Base-by-base conservation (phyloP, 208 protist species). In the Strigomonas galati region DNA sequence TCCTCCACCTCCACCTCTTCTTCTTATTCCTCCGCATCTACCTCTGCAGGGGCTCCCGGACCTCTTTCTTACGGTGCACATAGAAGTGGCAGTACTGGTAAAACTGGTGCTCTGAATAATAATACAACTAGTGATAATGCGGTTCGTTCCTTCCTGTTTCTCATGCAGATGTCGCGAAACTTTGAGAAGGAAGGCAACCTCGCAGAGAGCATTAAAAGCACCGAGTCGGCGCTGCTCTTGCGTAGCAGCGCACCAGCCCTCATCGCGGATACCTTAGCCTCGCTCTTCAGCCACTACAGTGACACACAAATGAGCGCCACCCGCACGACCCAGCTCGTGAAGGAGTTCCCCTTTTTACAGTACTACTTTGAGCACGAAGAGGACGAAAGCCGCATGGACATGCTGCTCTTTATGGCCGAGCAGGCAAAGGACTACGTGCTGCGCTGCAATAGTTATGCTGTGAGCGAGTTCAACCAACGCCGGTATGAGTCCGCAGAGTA, bases 391-490 rank as follows among this genome's bases (percentile, higher is more conserved):
- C 35, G 10, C 7, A 40, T 40, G 35, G 35, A 40, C 35, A 40
- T 10, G 35, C 35, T 40, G 35, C 35, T 40, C 35, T 40, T 40
- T 10, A 40, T 40, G 35, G 35, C 35, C 49, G 49, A 73, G 46
- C 82, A 93, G 52, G 85, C 81, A 9, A 78, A 75, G 28, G 79
- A 82, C 1, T 70, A 92, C 51, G 83, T 93, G 27, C 70, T 85
- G 48, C 78, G 76, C 35, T 93, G 87, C 77, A 95, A 95, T 67
- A 84, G 74, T 63, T 82, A 90, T 71, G 87, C 87, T 14, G 90
- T 95, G 57, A 62, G 27, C 35, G 81, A 80, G 28, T 87, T 95
- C 55, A 86, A 86, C 55, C 56, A 79, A 24, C 58, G 54, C 21
- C 75, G 67, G 17, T 89, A 87, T 74, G 84, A 88, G 55, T 58